Evolutionary conservation across 371 early-diverging fungal species (phyloP).

Genomic region (Homolaphlyctis polyrhiza): DNA sequence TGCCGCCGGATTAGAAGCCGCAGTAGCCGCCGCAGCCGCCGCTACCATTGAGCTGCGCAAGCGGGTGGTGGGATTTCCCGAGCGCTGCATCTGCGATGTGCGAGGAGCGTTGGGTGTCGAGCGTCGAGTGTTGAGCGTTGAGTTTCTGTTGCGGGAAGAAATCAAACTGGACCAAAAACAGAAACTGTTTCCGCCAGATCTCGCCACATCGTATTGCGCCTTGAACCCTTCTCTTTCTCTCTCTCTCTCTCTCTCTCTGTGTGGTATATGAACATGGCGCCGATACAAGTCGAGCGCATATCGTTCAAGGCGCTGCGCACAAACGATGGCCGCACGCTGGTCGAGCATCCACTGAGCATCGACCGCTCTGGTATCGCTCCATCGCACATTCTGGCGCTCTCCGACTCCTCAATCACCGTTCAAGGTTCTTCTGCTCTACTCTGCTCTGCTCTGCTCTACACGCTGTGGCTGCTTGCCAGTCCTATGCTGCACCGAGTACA

Average conservation of each 20-base stretch:
- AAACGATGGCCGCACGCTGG: slow-evolving; percentile 13
- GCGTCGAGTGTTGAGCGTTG: no score
- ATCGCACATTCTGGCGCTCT: slow-evolving; percentile 9
- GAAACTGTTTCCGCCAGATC: no score
- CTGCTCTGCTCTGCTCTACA: neutral
- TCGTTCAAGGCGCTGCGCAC: slow-evolving; percentile 13
- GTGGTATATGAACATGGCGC: no score
- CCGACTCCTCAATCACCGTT: slow-evolving; percentile 5
- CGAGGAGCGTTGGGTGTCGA: no score
- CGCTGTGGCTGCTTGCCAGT: neutral
- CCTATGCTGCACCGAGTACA: neutral
- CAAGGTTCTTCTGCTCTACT: slow-evolving; percentile 1
- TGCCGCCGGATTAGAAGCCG: neutral
- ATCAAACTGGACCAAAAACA: no score
- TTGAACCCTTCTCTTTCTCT: no score
- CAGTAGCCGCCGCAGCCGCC: neutral
- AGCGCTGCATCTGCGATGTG: no score
- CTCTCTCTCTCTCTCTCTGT: no score
- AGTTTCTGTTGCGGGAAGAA: no score
- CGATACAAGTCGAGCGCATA: neutral
- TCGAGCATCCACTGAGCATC: slow-evolving; percentile 13
- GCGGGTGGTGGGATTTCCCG: no score
- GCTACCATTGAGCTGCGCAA: no score
- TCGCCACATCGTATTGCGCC: no score
- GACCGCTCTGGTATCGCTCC: slow-evolving; percentile 9